Conservation (phyloP, 257 asterid species). For the Eucommia ulmoides region DNA sequence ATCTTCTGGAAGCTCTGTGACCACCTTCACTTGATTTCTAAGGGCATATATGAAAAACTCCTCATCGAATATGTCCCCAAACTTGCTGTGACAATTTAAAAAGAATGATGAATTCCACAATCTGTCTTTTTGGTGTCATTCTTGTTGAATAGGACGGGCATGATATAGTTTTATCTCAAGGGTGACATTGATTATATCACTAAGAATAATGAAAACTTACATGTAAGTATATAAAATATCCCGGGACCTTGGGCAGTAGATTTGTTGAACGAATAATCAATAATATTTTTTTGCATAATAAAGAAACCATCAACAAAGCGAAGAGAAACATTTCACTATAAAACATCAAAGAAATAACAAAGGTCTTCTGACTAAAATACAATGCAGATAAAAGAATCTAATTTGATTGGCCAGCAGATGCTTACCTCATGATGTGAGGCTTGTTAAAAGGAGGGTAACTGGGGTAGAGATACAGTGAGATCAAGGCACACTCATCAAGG, state of each 20-base stretch:
- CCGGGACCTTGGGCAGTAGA: not conserved
- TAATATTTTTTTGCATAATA: not conserved
- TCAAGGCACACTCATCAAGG: too few relatives aligned
- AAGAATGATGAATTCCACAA: constrained; percentile 2
- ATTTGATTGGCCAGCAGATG: too few relatives aligned
- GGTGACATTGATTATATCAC: not conserved
- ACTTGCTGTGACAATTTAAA: constrained; percentile 54
- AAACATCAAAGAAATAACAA: not conserved
- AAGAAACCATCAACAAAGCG: not conserved
- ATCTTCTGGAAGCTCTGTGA: constrained; percentile 72
- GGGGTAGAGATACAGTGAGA: too few relatives aligned
- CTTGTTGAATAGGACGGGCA: not conserved
- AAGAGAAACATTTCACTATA: not conserved
- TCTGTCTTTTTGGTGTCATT: not conserved
- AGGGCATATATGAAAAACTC: constrained; percentile 98
- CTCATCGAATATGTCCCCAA: constrained; percentile 89
- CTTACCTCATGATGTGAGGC: too few relatives aligned
- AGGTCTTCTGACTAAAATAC: too few relatives aligned
- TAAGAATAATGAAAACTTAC: not conserved
- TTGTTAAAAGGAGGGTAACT: too few relatives aligned
- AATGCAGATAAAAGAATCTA: too few relatives aligned
- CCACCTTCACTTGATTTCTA: constrained; percentile 69
- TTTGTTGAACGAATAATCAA: not conserved
- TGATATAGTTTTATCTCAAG: not conserved
- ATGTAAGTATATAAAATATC: too few relatives aligned